phyloP scores from a whole-genome alignment of 2,329 filamentous ascomycete species.

The Thermothelomyces thermophilus region DNA sequence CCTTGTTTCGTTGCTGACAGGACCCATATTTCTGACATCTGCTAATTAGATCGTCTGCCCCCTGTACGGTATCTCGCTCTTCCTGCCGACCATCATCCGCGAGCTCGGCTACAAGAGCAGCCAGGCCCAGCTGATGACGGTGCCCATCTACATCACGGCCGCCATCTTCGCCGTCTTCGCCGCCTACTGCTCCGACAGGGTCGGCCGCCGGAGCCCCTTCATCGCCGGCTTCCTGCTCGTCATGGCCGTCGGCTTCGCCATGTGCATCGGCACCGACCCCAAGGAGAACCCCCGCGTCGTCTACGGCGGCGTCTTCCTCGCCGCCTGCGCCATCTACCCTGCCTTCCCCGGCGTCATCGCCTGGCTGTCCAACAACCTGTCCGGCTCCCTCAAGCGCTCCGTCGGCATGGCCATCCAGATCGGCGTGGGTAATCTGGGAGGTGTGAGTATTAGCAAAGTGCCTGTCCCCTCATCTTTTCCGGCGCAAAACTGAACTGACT shows the following conservation, averaged over 20 bases:
- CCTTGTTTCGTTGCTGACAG: conserved; percentile 22
- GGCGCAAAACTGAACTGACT: background rate
- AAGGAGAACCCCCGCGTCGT: conserved; percentile 48
- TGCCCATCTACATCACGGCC: conserved; percentile 55
- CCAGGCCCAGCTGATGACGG: conserved; percentile 59
- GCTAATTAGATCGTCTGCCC: conserved; percentile 41
- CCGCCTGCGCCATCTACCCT: conserved; percentile 72
- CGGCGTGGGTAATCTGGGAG: conserved; percentile 52
- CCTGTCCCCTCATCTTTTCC: background rate
- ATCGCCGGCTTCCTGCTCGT: conserved; percentile 46
- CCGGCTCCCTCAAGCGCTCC: conserved; percentile 57
- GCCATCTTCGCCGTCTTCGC: conserved; percentile 50
- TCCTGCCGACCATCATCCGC: conserved; percentile 59
- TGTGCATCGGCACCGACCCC: conserved; percentile 48
- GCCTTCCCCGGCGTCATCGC: conserved; percentile 71
- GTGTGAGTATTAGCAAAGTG: conserved; percentile 29
- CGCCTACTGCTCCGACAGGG: conserved; percentile 49
- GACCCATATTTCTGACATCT: background rate
- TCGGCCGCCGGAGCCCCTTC: conserved; percentile 49
- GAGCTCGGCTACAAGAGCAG: conserved; percentile 51
- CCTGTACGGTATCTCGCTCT: conserved; percentile 50
- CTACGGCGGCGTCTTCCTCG: conserved; percentile 72
- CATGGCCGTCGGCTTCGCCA: conserved; percentile 52
- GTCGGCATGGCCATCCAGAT: conserved; percentile 61
- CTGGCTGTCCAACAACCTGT: conserved; percentile 74